These are phyloP conservation scores for Hevea brasiliensis DNA, from an alignment of 345 rosid genomes.

Conservation along the genomic window DNA sequence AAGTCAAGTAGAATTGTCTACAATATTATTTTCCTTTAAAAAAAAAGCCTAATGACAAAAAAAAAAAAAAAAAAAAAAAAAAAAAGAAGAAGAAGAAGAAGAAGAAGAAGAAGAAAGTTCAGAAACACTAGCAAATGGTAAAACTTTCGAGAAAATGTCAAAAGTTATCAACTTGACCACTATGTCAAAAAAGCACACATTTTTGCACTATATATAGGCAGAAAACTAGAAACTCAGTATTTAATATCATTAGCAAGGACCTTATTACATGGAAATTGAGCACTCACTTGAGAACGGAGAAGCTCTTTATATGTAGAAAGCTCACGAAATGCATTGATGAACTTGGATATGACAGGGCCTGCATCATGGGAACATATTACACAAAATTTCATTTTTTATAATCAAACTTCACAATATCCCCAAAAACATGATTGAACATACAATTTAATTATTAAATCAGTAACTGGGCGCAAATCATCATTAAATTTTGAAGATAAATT, in stretches of 20 bases:
- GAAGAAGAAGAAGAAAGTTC: too few relatives aligned
- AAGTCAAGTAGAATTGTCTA: too few relatives aligned
- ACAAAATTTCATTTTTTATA: not conserved
- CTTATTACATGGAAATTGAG: constrained; percentile 17
- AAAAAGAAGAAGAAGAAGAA: too few relatives aligned
- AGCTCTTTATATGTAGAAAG: constrained; percentile 77
- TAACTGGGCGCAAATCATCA: not conserved
- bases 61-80: too few relatives aligned
- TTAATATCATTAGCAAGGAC: constrained; percentile 3
- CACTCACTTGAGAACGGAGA: constrained; percentile 75
- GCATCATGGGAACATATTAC: constrained; percentile 28
- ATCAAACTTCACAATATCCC: not conserved
- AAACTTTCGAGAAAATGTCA: not conserved
- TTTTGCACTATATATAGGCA: not conserved
- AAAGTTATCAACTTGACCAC: not conserved
- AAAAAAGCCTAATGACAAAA: too few relatives aligned
- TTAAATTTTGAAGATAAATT: not conserved
- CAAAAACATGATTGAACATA: not conserved
- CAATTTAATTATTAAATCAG: not conserved
- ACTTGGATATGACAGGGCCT: constrained; percentile 82
- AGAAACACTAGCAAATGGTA: too few relatives aligned
- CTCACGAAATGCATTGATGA: constrained; percentile 70
- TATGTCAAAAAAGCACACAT: not conserved
- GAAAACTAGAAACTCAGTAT: not conserved
- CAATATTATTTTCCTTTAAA: too few relatives aligned